Evolutionary conservation across 495 filamentous ascomycete genomes (phyloP).

Genomic region (Neurospora africana): DNA sequence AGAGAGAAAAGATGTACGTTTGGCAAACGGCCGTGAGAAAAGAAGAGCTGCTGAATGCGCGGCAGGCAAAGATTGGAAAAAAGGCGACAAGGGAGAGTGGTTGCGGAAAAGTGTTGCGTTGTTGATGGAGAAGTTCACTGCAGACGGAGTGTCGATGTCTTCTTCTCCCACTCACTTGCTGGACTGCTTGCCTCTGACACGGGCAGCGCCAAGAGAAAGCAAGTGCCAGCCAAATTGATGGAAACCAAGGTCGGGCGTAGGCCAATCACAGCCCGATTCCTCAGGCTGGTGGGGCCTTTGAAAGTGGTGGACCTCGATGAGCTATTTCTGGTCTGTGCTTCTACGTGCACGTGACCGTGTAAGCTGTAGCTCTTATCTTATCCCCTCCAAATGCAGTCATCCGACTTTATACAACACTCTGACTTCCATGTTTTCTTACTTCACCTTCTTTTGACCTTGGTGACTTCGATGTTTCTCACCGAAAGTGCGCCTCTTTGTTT

Average conservation of each 20-base stretch:
- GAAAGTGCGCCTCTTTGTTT: neutral
- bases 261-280: neutral
- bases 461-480: neutral
- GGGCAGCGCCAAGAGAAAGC: neutral
- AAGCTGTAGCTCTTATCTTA: neutral
- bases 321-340: neutral
- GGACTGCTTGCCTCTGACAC: neutral
- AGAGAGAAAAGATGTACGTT: neutral
- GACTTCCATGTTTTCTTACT: neutral
- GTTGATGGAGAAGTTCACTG: neutral
- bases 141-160: neutral
- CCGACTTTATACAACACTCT: neutral
- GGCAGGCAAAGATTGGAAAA: constrained; percentile 10
- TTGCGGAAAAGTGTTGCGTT: neutral
- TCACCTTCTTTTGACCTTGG: neutral
- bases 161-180: neutral
- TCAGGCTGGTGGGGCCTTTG: neutral
- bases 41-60: constrained; percentile 1
- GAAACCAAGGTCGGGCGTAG: neutral
- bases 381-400: neutral
- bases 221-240: neutral
- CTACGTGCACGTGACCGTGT: neutral
- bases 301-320: neutral
- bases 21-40: constrained; percentile 1
- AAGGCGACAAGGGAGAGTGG: neutral